phyloP scores from a whole-genome alignment of 208 protist genomes.

The Leishmania major region DNA sequence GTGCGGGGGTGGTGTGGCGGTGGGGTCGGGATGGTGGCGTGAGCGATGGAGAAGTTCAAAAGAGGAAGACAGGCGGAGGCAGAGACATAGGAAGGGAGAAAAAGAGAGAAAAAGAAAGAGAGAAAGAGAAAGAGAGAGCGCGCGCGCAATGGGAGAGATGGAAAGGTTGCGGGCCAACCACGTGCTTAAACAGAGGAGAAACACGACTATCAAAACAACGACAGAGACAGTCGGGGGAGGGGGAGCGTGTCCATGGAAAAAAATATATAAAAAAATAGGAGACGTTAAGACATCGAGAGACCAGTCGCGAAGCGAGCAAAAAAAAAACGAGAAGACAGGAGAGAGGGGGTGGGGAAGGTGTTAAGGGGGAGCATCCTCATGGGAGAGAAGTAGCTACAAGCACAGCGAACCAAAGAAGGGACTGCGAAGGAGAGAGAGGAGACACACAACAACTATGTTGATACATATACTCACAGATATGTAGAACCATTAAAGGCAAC shows the following conservation, averaged over 20 bases:
- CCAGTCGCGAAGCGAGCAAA: neutral
- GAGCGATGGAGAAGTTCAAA: neutral
- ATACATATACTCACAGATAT: neutral
- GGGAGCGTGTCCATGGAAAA: too few species aligned
- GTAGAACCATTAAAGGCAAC: neutral
- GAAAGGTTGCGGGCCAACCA: neutral
- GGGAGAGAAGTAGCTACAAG: too few species aligned
- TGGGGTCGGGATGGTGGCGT: too few species aligned
- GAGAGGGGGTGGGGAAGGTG: too few species aligned
- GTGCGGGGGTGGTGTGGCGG: too few species aligned
- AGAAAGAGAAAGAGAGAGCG: neutral
- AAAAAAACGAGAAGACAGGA: neutral
- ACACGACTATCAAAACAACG: neutral
- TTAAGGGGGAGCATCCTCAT: too few species aligned
- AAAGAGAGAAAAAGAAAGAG: too few species aligned
- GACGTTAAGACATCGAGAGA: neutral
- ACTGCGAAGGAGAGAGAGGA: too few species aligned
- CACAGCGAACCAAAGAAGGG: too few species aligned
- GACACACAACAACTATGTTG: too few species aligned
- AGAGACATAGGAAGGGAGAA: neutral
- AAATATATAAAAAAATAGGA: too few species aligned
- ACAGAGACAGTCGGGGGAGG: too few species aligned
- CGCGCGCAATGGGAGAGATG: neutral
- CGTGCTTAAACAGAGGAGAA: neutral
- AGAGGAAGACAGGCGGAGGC: neutral